Evolutionary conservation across 176 grass and related monocot species (phyloP), one percentile per base, ranked within the genome.

Genomic region (Ensete ventricosum): DNA sequence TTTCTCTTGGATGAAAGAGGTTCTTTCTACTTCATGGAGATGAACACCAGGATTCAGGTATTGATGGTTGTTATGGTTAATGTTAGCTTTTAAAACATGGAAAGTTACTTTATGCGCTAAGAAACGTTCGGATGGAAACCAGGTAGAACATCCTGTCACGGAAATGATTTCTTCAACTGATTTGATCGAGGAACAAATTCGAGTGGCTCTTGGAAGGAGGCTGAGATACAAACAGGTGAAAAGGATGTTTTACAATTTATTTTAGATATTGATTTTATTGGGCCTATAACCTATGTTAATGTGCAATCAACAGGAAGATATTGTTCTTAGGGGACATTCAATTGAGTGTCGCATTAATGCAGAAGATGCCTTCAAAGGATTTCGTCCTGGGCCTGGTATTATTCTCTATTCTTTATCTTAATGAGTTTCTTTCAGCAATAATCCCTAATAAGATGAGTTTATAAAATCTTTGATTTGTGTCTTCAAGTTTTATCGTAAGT

Each of bases 1-100:
- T 87, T 87, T 87, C 71, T 87, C 49, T 78, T 87, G 64, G 85
- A 87, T 51, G 80, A 87, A 81, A 75, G 85, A 82, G 80, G 80
- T 6, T 73, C 77, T 22, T 87, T 87, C 76, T 87, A 87, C 78
- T 83, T 87, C 71, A 87, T 87, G 80, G 85, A 87, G 75, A 87
- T 83, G 85, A 87, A 87, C 70, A 87, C 85, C 6, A 87, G 80
- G 76, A 87, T 87, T 68, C 85, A 87, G 85, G 80, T 87, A 71
- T 26, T 64, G 62, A 17, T 75, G 50, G 48, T 87, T 52, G 55
- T 16, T 34, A 80, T 50, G 12, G 11, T 64, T 14, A 21, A 25
- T 14, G 3, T 14, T 16, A 8, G 14, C 54, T 58, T 64, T 25
- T 19, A 55, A 68, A 43, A 23, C 72, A 71, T 29, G 25, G 49